Percentiles rank a stretch among this genome's conserved stretches.
phyloP scores from a whole-genome alignment of 2,329 filamentous ascomycete genomes.

The Fusarium camptoceras region DNA sequence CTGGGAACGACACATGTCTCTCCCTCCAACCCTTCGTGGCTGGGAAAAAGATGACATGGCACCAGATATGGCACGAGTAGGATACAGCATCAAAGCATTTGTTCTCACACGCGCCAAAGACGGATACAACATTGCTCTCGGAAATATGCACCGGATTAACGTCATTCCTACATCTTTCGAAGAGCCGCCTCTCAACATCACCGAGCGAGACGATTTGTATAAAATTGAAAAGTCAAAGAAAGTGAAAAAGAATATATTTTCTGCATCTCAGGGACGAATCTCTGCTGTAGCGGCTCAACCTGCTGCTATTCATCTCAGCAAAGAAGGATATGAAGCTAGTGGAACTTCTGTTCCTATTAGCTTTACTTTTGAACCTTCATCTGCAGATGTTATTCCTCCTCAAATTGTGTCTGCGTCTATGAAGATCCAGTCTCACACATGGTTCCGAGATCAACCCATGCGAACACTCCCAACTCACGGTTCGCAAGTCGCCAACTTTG shows the following conservation, averaged over 20 bases:
- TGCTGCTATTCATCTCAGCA: conserved; percentile 29
- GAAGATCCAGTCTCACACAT: conserved; percentile 37
- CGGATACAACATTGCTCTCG: conserved; percentile 6
- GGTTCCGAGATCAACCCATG: conserved; percentile 40
- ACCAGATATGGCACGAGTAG: conserved; percentile 27
- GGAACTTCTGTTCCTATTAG: conserved; percentile 28
- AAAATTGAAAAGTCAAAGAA: conserved; percentile 31
- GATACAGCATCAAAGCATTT: conserved; percentile 32
- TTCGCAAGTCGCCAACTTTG: conserved; percentile 21
- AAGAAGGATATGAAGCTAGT: conserved; percentile 27
- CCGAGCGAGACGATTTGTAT: conserved; percentile 36
- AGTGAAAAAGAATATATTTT: conserved; percentile 40
- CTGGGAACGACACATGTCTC: conserved; percentile 27
- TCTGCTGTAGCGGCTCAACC: conserved; percentile 38
- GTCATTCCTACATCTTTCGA: conserved; percentile 38
- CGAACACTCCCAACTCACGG: conserved; percentile 32
- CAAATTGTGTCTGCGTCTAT: conserved; percentile 20
- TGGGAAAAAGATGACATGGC: conserved; percentile 43
- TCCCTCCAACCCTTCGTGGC: conserved; percentile 35
- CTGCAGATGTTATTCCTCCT: conserved; percentile 23
- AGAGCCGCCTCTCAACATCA: conserved; percentile 38
- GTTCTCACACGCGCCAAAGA: conserved; percentile 14
- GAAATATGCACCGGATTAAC: conserved; percentile 34
- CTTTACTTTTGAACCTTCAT: conserved; percentile 33
- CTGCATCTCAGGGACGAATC: conserved; percentile 29